Percentiles rank a stretch among this genome's conserved stretches.
phyloP scores from a whole-genome alignment of 768 basidiomycete species.

The Coprinellus micaceus region DNA sequence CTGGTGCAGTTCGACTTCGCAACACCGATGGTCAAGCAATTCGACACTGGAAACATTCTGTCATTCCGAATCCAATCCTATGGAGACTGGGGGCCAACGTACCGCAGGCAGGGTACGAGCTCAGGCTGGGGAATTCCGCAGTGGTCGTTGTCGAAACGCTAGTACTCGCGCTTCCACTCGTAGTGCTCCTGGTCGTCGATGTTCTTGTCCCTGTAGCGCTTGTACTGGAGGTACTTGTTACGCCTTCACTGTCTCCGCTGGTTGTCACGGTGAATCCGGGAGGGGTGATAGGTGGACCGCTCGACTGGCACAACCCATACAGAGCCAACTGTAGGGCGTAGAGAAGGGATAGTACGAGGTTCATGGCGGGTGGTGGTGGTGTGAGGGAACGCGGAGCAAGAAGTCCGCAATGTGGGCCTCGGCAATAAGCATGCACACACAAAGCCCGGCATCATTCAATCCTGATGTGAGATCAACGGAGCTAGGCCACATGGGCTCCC shows the following conservation, averaged over 20 bases:
- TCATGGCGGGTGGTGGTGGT: neutral
- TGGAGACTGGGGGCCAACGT: slow-evolving; percentile 6
- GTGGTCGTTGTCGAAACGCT: neutral
- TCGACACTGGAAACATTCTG: slow-evolving; percentile 32
- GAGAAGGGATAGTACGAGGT: neutral
- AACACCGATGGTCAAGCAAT: slow-evolving; percentile 40
- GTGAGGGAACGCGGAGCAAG: neutral
- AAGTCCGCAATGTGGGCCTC: neutral
- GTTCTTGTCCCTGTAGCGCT: neutral
- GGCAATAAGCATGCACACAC: neutral
- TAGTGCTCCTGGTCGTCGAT: neutral
- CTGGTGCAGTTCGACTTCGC: slow-evolving; percentile 39
- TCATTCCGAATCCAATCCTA: neutral
- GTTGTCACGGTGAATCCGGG: neutral
- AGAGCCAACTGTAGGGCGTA: neutral
- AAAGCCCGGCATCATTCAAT: neutral
- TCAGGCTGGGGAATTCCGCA: slow-evolving; percentile 36
- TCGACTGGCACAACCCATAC: neutral
- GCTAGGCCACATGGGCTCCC: too few relatives aligned
- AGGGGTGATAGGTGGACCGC: neutral
- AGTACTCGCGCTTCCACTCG: neutral
- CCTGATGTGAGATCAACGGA: too few relatives aligned
- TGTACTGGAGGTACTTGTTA: neutral
- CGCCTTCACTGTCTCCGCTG: neutral
- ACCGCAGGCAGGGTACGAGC: slow-evolving; percentile 39